Conservation (phyloP, 495 filamentous ascomycete genomes). For the Tuber aestivum region DNA sequence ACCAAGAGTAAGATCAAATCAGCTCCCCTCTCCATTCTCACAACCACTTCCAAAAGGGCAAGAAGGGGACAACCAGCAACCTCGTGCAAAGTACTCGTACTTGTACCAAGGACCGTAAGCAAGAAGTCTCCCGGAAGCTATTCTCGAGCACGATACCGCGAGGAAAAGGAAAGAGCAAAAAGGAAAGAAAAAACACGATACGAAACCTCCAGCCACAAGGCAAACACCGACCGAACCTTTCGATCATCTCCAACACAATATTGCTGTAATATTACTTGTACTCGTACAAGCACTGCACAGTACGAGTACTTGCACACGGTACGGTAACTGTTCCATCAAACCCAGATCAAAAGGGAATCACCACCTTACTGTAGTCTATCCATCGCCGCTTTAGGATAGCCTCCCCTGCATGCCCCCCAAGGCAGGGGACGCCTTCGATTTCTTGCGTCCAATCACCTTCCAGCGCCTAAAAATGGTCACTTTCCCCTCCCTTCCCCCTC, state of each 20-base stretch:
- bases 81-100: background rate
- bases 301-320: no score
- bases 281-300: no score
- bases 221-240: background rate
- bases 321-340: background rate
- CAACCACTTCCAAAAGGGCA: background rate
- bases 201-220: background rate
- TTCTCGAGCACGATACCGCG: background rate
- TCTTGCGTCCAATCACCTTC: conserved; percentile 20
- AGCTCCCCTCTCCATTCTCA: background rate
- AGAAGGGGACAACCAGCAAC: background rate
- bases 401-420: background rate
- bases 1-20: background rate
- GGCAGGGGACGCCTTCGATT: conserved; percentile 10
- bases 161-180: background rate
- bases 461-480: conserved; percentile 28
- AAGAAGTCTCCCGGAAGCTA: background rate
- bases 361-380: background rate
- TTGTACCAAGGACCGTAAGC: background rate
- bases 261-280: background rate
- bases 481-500: conserved; percentile 23
- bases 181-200: no score
- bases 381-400: background rate
- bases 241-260: background rate
- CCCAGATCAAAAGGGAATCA: background rate